Evolutionary conservation across 345 rosid genomes (phyloP), one percentile per base, ranked within the genome.

Genomic region (Salix exigua): DNA sequence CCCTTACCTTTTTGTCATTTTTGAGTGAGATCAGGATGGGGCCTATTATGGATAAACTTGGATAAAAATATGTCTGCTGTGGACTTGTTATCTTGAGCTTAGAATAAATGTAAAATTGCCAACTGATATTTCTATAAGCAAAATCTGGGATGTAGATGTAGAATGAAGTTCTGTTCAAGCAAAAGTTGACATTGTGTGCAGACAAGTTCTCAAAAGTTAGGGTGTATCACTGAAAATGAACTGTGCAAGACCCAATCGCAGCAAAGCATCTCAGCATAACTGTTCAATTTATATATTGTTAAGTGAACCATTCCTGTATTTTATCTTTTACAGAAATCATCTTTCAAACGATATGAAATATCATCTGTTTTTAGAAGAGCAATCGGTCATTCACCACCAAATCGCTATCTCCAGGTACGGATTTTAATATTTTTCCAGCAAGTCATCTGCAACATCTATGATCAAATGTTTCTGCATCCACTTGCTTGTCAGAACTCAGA

Each of bases 361-460:
- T 87, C 97, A 71, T 85, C 82, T 62, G 99, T 92, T 66, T 90
- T 90, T 81, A 89, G 99, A 76, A 90, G 88, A 89, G 95, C 97
- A 68, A 86, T 95, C 75, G 99, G 99, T 73, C 99, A 85, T 90
- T 90, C 99, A 61, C 94, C 99, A 40, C 97, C 99, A 72, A 95
- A 90, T 84, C 88, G 86, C 44, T 90, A 88, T 88, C 93, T 93
- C 75, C 99, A 95, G 92, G 99, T 90, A 74, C 13, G 35, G 5
- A 25, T 61, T 77, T n/a, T 66, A 30, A 37, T 9, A 16, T 30
- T 65, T 61, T 35, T 60, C 35, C 2, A 35, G 71, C 65, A 38
- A 67, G 51, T 65, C 44, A 51, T 19, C 51, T 30, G 53, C 31
- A 55, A 40, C 33, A 53, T 66, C 62, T 44, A 16, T 66, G 51